Percentiles rank a stretch among this genome's conserved stretches.
phyloP scores from a whole-genome alignment of 2,329 filamentous ascomycete genomes.

The Chalaropsis thielavioides region DNA sequence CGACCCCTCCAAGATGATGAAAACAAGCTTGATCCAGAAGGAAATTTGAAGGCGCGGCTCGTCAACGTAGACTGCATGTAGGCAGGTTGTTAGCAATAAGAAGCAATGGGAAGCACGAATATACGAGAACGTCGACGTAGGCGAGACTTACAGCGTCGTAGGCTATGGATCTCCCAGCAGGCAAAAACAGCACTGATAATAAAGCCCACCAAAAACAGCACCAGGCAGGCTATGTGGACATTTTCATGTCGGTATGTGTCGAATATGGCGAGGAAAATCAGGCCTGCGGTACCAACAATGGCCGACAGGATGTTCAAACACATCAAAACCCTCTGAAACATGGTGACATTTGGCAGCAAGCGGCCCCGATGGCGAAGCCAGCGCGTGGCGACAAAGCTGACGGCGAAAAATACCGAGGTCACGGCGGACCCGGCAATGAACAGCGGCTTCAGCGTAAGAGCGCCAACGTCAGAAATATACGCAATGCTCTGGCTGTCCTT shows the following conservation, averaged over 20 bases:
- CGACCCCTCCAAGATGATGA: constrained; percentile 65
- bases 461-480: constrained; percentile 57
- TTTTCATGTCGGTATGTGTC: constrained; percentile 56
- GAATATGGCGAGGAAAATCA: constrained; percentile 75
- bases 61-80: constrained; percentile 48
- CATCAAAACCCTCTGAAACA: constrained; percentile 48
- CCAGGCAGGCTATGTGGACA: constrained; percentile 62
- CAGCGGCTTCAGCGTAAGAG: constrained; percentile 51
- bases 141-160: constrained; percentile 52
- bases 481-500: constrained; percentile 42
- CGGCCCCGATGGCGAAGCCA: constrained; percentile 73
- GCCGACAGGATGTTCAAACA: constrained; percentile 51
- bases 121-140: not conserved
- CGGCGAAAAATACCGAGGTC: constrained; percentile 66
- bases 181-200: constrained; percentile 74
- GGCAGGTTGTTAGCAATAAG: not conserved
- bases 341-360: constrained; percentile 55
- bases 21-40: constrained; percentile 77
- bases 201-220: constrained; percentile 76
- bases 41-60: constrained; percentile 59
- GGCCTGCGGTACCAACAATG: constrained; percentile 58
- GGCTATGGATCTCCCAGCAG: constrained; percentile 76
- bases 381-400: constrained; percentile 66
- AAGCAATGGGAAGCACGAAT: not conserved
- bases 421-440: constrained; percentile 60